Evolutionary conservation across 2,329 filamentous ascomycete genomes (phyloP).

Genomic region (Akanthomyces dipterigenus): DNA sequence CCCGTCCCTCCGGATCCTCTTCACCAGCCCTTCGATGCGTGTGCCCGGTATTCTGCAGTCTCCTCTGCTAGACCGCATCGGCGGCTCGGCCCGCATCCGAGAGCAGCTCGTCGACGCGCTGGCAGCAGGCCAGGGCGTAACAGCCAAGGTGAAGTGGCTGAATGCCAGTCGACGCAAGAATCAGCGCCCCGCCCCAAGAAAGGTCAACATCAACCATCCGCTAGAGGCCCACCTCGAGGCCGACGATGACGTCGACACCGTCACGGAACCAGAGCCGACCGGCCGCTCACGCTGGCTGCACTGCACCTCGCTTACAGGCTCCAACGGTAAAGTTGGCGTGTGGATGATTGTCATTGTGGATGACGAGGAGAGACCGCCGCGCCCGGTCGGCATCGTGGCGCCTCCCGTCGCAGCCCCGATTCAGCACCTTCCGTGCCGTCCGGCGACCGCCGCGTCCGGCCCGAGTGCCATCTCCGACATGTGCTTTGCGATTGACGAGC

Average conservation of each 20-base stretch:
- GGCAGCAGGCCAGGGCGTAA: conserved; percentile 61
- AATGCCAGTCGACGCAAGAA: conserved; percentile 11
- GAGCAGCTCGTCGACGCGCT: conserved; percentile 52
- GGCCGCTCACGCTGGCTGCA: conserved; percentile 68
- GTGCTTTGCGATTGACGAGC: neutral
- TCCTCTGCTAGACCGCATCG: conserved; percentile 47
- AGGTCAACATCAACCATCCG: conserved; percentile 5
- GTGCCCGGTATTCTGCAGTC: conserved; percentile 62
- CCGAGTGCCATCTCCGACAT: neutral
- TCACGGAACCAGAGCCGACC: conserved; percentile 24
- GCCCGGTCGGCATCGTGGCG: neutral
- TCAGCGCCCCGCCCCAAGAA: neutral
- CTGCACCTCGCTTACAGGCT: conserved; percentile 63
- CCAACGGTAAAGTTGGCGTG: conserved; percentile 60
- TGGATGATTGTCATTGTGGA: conserved; percentile 74
- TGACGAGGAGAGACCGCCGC: conserved; percentile 36
- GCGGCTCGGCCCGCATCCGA: conserved; percentile 40
- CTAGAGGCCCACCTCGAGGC: conserved; percentile 15
- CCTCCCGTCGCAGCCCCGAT: neutral
- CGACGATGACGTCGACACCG: conserved; percentile 11
- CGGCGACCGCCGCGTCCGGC: neutral
- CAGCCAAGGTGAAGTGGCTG: conserved; percentile 68
- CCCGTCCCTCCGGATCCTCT: conserved; percentile 59
- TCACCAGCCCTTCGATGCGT: conserved; percentile 60
- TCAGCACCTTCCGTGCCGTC: neutral